Percentiles rank a stretch among this genome's conserved stretches.
Conservation (phyloP, 208 protist genomes). For the Crithidia thermophila region DNA sequence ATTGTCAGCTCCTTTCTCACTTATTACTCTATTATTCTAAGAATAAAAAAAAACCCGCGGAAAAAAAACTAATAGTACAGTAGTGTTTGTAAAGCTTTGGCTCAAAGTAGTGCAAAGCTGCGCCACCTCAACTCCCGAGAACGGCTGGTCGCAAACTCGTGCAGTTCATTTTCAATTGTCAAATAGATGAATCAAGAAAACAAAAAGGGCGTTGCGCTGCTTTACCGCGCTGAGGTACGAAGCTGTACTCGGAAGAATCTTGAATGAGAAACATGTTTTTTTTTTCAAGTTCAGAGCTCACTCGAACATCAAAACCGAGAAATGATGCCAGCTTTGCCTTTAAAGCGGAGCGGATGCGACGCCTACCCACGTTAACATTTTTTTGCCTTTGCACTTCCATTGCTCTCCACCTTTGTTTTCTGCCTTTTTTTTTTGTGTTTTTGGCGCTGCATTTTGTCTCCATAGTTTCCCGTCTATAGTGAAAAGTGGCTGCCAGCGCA, state of each 20-base stretch:
- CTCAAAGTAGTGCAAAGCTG: no score
- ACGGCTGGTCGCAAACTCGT: no score
- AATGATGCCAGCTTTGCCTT: neutral
- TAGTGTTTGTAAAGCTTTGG: no score
- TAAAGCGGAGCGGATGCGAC: neutral
- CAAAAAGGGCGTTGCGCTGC: no score
- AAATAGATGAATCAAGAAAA: no score
- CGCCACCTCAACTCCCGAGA: no score
- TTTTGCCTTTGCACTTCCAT: neutral
- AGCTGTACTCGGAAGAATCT: neutral
- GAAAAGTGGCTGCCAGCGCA: no score
- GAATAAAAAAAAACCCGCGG: no score
- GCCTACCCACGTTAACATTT: neutral
- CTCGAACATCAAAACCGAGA: neutral
- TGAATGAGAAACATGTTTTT: neutral
- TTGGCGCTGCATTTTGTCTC: neutral
- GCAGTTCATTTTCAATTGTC: no score
- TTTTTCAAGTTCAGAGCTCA: neutral
- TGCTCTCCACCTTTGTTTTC: neutral
- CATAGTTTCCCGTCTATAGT: neutral
- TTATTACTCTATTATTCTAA: no score
- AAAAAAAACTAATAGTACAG: no score
- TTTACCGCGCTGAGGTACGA: neutral
- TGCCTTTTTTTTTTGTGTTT: conserved; percentile 14
- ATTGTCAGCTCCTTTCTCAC: no score